Conservation (phyloP, 2,329 filamentous ascomycete genomes). For the Calonectria leucothoes region DNA sequence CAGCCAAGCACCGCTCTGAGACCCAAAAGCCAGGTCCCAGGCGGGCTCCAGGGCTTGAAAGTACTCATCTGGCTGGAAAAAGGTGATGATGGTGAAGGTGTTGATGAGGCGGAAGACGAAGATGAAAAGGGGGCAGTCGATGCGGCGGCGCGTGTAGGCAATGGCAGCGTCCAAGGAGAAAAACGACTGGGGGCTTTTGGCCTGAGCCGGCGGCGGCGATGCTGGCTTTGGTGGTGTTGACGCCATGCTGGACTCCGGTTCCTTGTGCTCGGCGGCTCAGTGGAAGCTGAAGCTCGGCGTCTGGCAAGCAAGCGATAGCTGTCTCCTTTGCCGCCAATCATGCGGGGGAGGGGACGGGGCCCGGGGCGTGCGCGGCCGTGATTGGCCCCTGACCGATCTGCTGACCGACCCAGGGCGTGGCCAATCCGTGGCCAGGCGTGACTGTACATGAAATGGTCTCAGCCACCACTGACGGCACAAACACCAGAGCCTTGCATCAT, state of each 20-base stretch:
- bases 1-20: constrained; percentile 84
- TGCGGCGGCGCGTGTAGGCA: constrained; percentile 34
- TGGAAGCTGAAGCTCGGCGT: background rate
- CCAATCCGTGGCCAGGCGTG: background rate
- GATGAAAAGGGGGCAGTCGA: constrained; percentile 44
- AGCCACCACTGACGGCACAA: background rate
- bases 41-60: constrained; percentile 96
- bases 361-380: background rate
- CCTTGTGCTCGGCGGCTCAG: background rate
- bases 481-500: constrained; percentile 3
- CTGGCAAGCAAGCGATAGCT: background rate
- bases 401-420: background rate
- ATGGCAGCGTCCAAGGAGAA: constrained; percentile 13
- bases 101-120: constrained; percentile 83
- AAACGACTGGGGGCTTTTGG: background rate
- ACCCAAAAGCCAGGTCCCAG: constrained; percentile 88
- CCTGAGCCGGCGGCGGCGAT: background rate
- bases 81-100: constrained; percentile 82
- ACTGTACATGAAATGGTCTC: background rate
- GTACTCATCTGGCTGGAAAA: constrained; percentile 98
- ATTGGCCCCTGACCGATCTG: constrained; percentile 13
- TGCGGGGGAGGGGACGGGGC: too few relatives aligned
- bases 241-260: constrained; percentile 25
- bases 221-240: background rate
- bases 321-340: constrained; percentile 13